These are phyloP conservation scores for Kodamaea plutei DNA, from an alignment of 1,139 yeast genomes.

Conservation along the genomic window DNA sequence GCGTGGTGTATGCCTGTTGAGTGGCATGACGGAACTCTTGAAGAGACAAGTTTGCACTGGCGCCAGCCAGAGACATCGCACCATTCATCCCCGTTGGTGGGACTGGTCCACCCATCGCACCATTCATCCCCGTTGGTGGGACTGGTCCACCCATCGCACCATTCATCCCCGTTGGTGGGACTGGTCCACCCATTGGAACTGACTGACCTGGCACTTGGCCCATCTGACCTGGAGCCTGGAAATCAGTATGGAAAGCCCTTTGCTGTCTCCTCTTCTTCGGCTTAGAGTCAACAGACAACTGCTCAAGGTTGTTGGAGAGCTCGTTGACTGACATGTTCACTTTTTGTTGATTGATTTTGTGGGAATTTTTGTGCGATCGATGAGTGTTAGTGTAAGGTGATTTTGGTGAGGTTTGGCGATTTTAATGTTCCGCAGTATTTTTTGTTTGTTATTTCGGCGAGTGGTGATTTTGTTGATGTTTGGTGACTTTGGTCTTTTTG, in stretches of 20 bases:
- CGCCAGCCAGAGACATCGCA: background rate
- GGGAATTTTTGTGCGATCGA: too few species aligned
- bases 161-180: background rate
- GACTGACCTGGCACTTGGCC: background rate
- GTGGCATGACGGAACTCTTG: slow-evolving; percentile 52
- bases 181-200: background rate
- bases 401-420: background rate
- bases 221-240: slow-evolving; percentile 5
- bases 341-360: too few species aligned
- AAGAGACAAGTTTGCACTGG: slow-evolving; percentile 37
- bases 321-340: background rate
- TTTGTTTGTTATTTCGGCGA: too few species aligned
- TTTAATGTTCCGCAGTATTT: too few species aligned
- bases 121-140: too few species aligned
- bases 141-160: background rate
- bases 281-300: slow-evolving; percentile 10
- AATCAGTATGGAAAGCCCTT: slow-evolving; percentile 42
- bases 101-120: background rate
- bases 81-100: background rate
- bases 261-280: slow-evolving; percentile 39
- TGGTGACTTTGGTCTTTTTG: too few species aligned
- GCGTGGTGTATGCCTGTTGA: slow-evolving; percentile 44
- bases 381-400: too few species aligned
- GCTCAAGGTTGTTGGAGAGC: slow-evolving; percentile 4
- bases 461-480: background rate